phyloP scores from a whole-genome alignment of 441 rosid genomes.

The Jatropha multifida region DNA sequence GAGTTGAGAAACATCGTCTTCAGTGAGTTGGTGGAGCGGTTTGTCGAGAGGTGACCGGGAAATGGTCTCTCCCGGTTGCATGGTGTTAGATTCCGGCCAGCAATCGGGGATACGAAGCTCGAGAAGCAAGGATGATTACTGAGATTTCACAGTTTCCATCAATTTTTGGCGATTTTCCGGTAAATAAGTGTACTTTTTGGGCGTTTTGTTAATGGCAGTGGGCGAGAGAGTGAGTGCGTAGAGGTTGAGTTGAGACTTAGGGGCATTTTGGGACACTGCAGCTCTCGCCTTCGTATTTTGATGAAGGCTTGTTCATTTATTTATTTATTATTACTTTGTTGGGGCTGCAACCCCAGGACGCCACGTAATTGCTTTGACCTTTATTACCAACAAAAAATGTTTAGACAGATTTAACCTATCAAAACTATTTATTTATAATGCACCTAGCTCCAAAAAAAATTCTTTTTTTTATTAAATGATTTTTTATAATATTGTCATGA shows the following conservation, averaged over 20 bases:
- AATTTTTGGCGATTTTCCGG: slow-evolving; percentile 14
- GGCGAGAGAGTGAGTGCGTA: slow-evolving; percentile 5
- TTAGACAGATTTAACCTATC: no score
- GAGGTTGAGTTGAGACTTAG: not conserved
- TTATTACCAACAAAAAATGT: no score
- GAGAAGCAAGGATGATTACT: not conserved
- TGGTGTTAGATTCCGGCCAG: slow-evolving; percentile 34
- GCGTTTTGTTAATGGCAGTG: not conserved
- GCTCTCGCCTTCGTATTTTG: slow-evolving; percentile 9
- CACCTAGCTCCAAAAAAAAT: no score
- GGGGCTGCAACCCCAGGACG: slow-evolving; percentile 34
- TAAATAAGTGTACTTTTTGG: slow-evolving; percentile 15
- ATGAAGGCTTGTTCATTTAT: not conserved
- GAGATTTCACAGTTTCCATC: not conserved
- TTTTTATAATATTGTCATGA: no score
- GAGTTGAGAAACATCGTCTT: slow-evolving; percentile 89
- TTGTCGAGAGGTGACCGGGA: slow-evolving; percentile 64
- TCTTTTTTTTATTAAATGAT: no score
- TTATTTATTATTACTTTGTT: not conserved
- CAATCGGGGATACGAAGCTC: not conserved
- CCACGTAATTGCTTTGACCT: slow-evolving; percentile 33
- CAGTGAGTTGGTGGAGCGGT: slow-evolving; percentile 71
- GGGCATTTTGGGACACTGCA: slow-evolving; percentile 5
- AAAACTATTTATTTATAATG: no score
- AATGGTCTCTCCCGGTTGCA: slow-evolving; percentile 48